These are phyloP conservation scores for Metschnikowia santaceciliae DNA, from an alignment of 805 yeast genomes.

Conservation along the genomic window DNA sequence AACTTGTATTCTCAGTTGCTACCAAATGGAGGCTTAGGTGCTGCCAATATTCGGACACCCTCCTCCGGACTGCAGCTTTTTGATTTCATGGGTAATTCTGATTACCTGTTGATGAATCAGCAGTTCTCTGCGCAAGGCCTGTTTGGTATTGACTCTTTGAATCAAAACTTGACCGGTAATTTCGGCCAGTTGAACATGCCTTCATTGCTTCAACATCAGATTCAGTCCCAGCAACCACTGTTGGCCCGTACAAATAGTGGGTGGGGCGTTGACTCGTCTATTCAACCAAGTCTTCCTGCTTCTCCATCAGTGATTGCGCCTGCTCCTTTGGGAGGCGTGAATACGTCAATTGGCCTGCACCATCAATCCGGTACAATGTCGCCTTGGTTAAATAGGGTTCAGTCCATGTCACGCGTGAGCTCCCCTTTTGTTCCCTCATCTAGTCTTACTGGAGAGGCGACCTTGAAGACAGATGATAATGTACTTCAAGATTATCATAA, in stretches of 20 bases:
- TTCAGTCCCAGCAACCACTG: slow-evolving; percentile 25
- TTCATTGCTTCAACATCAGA: slow-evolving; percentile 33
- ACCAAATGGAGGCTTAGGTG: slow-evolving; percentile 26
- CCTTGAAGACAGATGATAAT: slow-evolving; percentile 20
- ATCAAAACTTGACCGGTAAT: slow-evolving; percentile 8
- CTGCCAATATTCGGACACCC: slow-evolving; percentile 24
- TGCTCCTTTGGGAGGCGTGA: slow-evolving; percentile 17
- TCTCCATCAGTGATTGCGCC: slow-evolving; percentile 24
- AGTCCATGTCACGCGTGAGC: slow-evolving; percentile 32
- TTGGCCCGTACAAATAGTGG: slow-evolving; percentile 34
- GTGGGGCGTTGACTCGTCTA: slow-evolving; percentile 35
- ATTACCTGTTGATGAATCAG: slow-evolving; percentile 19
- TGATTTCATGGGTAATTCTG: slow-evolving; percentile 16
- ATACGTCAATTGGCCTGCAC: slow-evolving; percentile 11
- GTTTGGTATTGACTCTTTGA: slow-evolving; percentile 26
- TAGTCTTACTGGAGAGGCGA: slow-evolving; percentile 7
- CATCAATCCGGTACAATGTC: slow-evolving; percentile 38
- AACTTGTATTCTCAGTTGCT: slow-evolving; percentile 29
- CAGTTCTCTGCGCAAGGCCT: slow-evolving; percentile 20
- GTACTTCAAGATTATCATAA: slow-evolving; percentile 37
- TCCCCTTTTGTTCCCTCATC: slow-evolving; percentile 37
- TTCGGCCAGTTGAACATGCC: slow-evolving; percentile 27
- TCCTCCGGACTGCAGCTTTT: slow-evolving; percentile 13
- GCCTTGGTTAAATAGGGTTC: slow-evolving; percentile 37
- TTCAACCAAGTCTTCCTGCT: slow-evolving; percentile 23